Evolutionary conservation across 768 basidiomycete genomes (phyloP).

Genomic region (Tricholoma sp.): DNA sequence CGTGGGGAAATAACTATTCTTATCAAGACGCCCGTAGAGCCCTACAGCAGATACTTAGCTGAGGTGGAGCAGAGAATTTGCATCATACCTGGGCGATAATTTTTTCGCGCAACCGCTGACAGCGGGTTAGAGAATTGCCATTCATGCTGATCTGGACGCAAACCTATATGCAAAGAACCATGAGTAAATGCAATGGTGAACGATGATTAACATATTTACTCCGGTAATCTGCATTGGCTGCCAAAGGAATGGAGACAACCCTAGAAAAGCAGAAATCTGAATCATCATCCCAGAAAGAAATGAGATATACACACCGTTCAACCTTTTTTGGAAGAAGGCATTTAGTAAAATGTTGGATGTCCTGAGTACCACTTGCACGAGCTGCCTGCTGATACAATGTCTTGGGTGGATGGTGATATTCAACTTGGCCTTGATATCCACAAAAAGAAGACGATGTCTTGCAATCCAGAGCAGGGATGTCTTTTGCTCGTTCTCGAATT

Average conservation of each 20-base stretch:
- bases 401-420: constrained; percentile 29
- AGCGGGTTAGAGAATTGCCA: constrained; percentile 59
- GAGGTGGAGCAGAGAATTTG: neutral
- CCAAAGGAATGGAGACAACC: constrained; percentile 54
- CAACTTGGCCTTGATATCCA: constrained; percentile 27
- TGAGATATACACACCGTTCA: constrained; percentile 42
- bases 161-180: constrained; percentile 27
- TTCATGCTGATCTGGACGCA: constrained; percentile 43
- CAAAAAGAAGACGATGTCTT: constrained; percentile 26
- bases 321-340: constrained; percentile 46
- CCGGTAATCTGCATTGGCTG: constrained; percentile 58
- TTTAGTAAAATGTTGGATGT: constrained; percentile 69
- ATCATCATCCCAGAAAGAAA: neutral
- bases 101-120: constrained; percentile 48
- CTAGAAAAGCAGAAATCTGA: constrained; percentile 26
- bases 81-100: constrained; percentile 45
- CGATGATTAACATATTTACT: constrained; percentile 28
- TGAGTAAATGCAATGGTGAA: neutral
- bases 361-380: constrained; percentile 35
- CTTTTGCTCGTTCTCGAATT: constrained; percentile 14
- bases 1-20: constrained; percentile 56
- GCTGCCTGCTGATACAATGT: constrained; percentile 45
- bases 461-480: constrained; percentile 33
- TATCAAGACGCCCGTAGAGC: constrained; percentile 55
- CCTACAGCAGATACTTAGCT: constrained; percentile 19